A percentile compares a stretch with the other conserved stretches of the same genome.
These are phyloP conservation scores for Exophiala xenobiotica DNA, from an alignment of 2,329 filamentous ascomycete species.

Conservation along the genomic window DNA sequence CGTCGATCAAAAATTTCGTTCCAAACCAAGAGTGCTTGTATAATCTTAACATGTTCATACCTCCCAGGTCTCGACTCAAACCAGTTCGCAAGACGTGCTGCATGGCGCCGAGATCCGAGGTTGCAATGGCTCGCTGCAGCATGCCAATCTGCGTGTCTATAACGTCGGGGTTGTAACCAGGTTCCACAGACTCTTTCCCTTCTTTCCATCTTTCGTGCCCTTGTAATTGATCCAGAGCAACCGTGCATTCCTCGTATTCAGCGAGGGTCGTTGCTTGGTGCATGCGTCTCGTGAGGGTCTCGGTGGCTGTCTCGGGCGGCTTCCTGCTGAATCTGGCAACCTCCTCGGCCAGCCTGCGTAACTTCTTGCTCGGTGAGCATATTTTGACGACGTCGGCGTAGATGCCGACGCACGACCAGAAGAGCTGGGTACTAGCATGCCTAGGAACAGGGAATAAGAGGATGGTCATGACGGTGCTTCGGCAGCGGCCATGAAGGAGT, in stretches of 20 bases:
- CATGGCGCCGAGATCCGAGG: conserved; percentile 72
- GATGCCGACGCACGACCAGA: conserved; percentile 24
- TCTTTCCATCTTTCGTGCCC: conserved; percentile 80
- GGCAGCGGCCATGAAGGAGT: no score
- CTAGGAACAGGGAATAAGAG: conserved; percentile 54
- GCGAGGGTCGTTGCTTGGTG: conserved; percentile 63
- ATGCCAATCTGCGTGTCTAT: conserved; percentile 69
- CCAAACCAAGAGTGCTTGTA: conserved; percentile 84
- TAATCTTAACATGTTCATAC: conserved; percentile 78
- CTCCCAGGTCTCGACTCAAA: conserved; percentile 75
- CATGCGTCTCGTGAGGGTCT: conserved; percentile 18
- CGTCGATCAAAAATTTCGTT: conserved; percentile 82
- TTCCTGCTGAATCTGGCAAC: conserved; percentile 24
- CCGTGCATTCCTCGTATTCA: conserved; percentile 74
- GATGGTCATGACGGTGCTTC: conserved; percentile 62
- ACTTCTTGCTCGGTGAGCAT: conserved; percentile 22
- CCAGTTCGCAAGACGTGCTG: conserved; percentile 77
- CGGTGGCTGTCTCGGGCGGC: conserved; percentile 16
- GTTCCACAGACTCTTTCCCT: conserved; percentile 54
- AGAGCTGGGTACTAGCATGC: conserved; percentile 9
- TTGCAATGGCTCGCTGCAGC: conserved; percentile 70
- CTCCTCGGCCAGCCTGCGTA: conserved; percentile 21
- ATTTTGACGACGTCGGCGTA: conserved; percentile 25
- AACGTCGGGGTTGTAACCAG: conserved; percentile 69
- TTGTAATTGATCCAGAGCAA: conserved; percentile 75